Base-by-base conservation (phyloP, 345 rosid species). In the Rhodomyrtus tomentosa region DNA sequence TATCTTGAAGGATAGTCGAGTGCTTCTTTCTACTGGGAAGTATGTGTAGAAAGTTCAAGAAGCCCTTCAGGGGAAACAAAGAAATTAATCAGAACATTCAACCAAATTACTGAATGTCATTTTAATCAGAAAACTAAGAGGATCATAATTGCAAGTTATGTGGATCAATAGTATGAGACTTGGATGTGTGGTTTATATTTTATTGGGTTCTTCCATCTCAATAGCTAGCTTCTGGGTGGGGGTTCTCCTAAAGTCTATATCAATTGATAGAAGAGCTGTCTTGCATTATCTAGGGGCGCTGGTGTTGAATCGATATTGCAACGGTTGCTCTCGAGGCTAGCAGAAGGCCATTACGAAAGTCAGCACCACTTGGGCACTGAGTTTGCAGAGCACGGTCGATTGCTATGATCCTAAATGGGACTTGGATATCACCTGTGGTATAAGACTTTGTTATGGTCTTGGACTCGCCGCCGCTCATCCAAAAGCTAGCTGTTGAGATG, bases 1-100 rank as follows among this genome's bases (percentile, higher is more conserved):
- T 88, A 83, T 87, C 88, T 11, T 83, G 84, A 38, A 91, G 93
- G 72, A 91, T 87, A 55, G 86, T 53, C 13, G 88, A 27, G 27
- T 79, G 72, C 84, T 82, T 89, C 87, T 88, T 89, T 76, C 86
- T 86, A 81, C 59, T 91, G 20, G 90, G 89, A 12, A 87, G 59
- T 45, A 87, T 14, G 82, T 48, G 86, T 4, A 87, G n/a, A 40
- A 22, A 36, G 79, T 36, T 86, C 83, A 89, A 86, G 14, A 89
- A 62, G 18, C 81, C 88, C 88, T 85, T 54, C 15, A 52, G 20
- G 32, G 7, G 68, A 55, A 55, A 54, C 49, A 21, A 29, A 25
- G 40, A n/a, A 82, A 54, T 27, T 8, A 27, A 54, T n/a, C 20
- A 54, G 54, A 42, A 51, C 54, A n/a, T 4, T 54, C 55, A 38